phyloP scores from a whole-genome alignment of 129 eudicot genomes.

The Erigeron canadensis region DNA sequence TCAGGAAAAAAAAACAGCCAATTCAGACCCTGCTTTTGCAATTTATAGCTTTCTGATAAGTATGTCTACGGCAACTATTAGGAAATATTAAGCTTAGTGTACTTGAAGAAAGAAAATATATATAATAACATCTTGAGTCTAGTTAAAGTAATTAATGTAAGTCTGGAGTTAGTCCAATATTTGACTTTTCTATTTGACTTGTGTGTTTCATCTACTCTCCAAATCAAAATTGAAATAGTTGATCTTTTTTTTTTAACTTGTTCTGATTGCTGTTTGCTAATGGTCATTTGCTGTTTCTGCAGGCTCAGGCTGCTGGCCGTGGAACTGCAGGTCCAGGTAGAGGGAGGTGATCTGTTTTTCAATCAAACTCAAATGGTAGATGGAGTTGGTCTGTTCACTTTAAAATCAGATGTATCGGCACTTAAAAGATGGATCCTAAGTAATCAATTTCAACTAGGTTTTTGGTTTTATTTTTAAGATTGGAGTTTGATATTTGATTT shows the following conservation, averaged over 20 bases:
- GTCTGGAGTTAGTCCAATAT: not conserved
- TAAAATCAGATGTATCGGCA: slow-evolving; percentile 6
- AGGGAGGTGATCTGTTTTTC: slow-evolving; percentile 53
- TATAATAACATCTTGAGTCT: not conserved
- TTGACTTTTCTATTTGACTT: no score
- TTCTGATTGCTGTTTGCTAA: not conserved
- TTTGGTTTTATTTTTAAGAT: slow-evolving; percentile 21
- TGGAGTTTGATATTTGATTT: slow-evolving; percentile 14
- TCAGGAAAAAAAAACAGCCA: no score
- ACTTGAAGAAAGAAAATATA: no score
- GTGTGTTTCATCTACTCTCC: no score
- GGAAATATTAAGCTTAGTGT: no score
- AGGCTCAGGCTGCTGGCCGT: slow-evolving; percentile 91
- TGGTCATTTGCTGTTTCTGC: slow-evolving; percentile 37
- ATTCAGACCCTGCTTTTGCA: no score
- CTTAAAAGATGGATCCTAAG: slow-evolving; percentile 18
- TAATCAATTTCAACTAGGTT: slow-evolving; percentile 10
- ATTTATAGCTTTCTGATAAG: no score
- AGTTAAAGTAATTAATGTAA: no score
- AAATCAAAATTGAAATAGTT: not conserved
- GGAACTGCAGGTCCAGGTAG: slow-evolving; percentile 74
- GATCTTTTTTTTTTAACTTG: not conserved
- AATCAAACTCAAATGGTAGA: slow-evolving; percentile 42
- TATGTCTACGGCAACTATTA: no score
- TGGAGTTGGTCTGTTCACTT: slow-evolving; percentile 50